Base-by-base conservation (phyloP, 495 filamentous ascomycete genomes). In the Aspergillus bridgeri region DNA sequence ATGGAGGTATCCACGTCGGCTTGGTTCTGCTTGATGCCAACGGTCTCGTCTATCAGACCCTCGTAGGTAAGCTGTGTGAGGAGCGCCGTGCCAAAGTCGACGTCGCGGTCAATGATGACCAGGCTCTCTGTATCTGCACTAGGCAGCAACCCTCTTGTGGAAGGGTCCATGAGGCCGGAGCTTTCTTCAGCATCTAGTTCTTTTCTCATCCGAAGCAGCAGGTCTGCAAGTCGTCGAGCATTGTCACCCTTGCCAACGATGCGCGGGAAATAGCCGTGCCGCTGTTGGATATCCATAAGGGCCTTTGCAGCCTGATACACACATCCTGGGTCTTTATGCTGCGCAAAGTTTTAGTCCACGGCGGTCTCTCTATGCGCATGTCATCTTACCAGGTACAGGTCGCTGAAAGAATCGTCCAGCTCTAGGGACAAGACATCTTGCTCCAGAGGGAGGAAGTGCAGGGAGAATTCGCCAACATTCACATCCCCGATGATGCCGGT, bases 21-120 rank as follows among this genome's bases (percentile, higher is more conserved):
- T 69, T 96, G 89, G 69, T 93, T 97, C 57, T 87, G 72, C 57
- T 88, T 82, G 57, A 99, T 93, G 48, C 89, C 88, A 60, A 96
- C 95, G 38, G 91, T 82, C 73, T 99, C 95, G 69, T 99, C 95
- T 51, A 99, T 89, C 25, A 99, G 71, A 0, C 95, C 95, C 74
- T 98, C 92, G 65, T 99, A 99, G 8, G 95, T 99, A 43, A 99
- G 79, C 68, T 98, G 95, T 0, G 94, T 98, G 48, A 98, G 83
- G 13, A 99, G 81, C 2, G 87, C 86, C 20, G 94, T 96, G 25
- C 89, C 89, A 72, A 92, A 90, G 66, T 99, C 95, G 48, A 96
- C 87, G 60, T 96, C 92, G 42, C 95, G 88, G 71, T 97, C 95
- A 38, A 98, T 92, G 60, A 99, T 89, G 63, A 99, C 92, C 56